These are phyloP conservation scores for Taphrina pruni DNA, from an alignment of 1,139 yeast genomes.

Conservation along the genomic window DNA sequence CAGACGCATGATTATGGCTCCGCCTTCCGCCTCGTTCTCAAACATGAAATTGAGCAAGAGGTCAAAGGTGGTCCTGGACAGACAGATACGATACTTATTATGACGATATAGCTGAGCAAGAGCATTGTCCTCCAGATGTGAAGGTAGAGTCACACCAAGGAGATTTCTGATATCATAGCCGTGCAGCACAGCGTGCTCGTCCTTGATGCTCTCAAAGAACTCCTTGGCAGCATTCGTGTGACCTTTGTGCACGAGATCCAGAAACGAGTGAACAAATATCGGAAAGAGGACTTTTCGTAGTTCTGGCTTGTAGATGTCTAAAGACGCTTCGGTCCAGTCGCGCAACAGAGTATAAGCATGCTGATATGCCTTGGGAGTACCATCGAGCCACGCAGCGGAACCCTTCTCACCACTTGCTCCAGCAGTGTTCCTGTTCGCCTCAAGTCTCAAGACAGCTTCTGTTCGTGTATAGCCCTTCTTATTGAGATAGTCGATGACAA, in stretches of 20 bases:
- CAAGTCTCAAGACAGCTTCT: constrained; percentile 90
- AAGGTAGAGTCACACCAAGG: constrained; percentile 75
- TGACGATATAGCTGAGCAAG: constrained; percentile 75
- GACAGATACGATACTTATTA: constrained; percentile 73
- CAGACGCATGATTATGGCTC: constrained; percentile 80
- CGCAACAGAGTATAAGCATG: constrained; percentile 80
- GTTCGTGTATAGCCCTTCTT: constrained; percentile 94
- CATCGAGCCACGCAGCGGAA: constrained; percentile 49
- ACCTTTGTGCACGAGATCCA: constrained; percentile 60
- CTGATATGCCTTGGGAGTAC: constrained; percentile 72
- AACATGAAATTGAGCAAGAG: constrained; percentile 82
- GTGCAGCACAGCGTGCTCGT: constrained; percentile 77
- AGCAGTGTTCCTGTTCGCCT: constrained; percentile 53
- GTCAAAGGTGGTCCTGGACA: constrained; percentile 85
- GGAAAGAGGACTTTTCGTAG: constrained; percentile 84
- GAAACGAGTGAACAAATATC: constrained; percentile 82
- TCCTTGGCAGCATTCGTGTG: constrained; percentile 62
- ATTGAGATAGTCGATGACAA: constrained; percentile 87
- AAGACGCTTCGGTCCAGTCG: constrained; percentile 88
- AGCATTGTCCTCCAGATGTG: constrained; percentile 81
- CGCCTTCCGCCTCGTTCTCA: constrained; percentile 92
- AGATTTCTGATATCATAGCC: constrained; percentile 75
- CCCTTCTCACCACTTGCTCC: constrained; percentile 43
- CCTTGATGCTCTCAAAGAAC: constrained; percentile 75
- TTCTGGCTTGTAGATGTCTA: constrained; percentile 86